Evolutionary conservation across 2,329 filamentous ascomycete genomes (phyloP).

Genomic region (Ascochyta clinopodiicola): DNA sequence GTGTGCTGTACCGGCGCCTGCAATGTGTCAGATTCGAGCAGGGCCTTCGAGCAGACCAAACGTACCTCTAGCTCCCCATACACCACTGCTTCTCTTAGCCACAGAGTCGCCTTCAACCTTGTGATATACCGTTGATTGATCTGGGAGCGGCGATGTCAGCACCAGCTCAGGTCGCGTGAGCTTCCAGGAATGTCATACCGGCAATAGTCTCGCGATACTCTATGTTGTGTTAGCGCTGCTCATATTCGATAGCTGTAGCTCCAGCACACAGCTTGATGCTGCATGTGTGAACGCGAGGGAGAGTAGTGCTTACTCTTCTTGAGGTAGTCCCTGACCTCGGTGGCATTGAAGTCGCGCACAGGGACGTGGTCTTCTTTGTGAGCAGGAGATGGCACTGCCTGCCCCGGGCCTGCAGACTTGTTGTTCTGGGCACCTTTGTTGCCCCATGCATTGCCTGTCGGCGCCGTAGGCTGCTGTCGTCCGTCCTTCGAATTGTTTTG

Average conservation of each 20-base stretch:
- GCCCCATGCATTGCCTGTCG: constrained; percentile 46
- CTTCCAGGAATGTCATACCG: constrained; percentile 26
- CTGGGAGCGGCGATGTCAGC: constrained; percentile 31
- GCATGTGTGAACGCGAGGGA: neutral
- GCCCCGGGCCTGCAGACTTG: constrained; percentile 33
- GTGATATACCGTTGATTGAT: constrained; percentile 44
- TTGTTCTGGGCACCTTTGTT: constrained; percentile 35
- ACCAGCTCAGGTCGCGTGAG: constrained; percentile 10
- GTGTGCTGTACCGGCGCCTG: constrained; percentile 45
- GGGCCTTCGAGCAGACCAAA: neutral
- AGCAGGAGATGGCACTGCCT: constrained; percentile 20
- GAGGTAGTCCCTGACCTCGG: constrained; percentile 52
- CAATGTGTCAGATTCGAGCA: constrained; percentile 20
- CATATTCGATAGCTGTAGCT: neutral
- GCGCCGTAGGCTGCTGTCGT: constrained; percentile 41
- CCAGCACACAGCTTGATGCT: neutral
- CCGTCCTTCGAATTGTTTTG: constrained; percentile 45
- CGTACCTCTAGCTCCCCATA: constrained; percentile 51
- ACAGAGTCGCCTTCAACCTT: constrained; percentile 51
- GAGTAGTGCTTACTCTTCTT: constrained; percentile 45
- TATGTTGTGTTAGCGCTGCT: constrained; percentile 28
- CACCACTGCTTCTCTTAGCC: constrained; percentile 45
- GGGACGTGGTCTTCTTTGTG: constrained; percentile 39
- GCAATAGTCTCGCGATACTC: constrained; percentile 40
- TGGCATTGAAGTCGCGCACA: constrained; percentile 53